phyloP scores from a whole-genome alignment of 164 flowering plant genomes.

The Tetracentron sinense region DNA sequence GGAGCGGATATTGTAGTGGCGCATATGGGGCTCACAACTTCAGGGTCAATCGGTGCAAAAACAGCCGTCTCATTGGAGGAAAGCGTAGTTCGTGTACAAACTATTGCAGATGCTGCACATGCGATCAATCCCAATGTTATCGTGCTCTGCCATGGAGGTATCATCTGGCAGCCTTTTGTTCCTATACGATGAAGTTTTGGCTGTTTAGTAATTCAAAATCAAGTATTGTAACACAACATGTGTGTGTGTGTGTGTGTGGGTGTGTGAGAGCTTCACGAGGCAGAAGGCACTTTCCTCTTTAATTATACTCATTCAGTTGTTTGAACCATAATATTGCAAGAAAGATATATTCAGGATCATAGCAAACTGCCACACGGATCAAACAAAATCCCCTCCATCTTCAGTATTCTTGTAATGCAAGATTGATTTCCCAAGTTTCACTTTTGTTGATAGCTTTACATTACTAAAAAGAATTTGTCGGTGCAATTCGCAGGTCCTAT shows the following conservation, averaged over 20 bases:
- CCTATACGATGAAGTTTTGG: background rate
- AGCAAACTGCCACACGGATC: background rate
- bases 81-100: slow-evolving; percentile 77
- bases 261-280: background rate
- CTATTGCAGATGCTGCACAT: slow-evolving; percentile 85
- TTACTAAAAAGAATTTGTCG: background rate
- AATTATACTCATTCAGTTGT: background rate
- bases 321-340: background rate
- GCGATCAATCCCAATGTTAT: slow-evolving; percentile 61
- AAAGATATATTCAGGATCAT: background rate
- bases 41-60: slow-evolving; percentile 95
- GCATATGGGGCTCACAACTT: slow-evolving; percentile 94
- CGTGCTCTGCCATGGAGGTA: slow-evolving; percentile 98
- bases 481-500: slow-evolving; percentile 73
- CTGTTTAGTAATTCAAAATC: background rate
- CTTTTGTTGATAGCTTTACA: background rate
- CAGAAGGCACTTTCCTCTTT: background rate
- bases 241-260: too few relatives aligned
- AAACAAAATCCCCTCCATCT: background rate
- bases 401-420: background rate
- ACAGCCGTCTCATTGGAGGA: slow-evolving; percentile 77
- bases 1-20: slow-evolving; percentile 97
- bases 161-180: background rate
- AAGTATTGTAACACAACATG: background rate
- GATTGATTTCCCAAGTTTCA: background rate